Base-by-base conservation (phyloP, 2,329 filamentous ascomycete genomes). In the Fusarium sp. region DNA sequence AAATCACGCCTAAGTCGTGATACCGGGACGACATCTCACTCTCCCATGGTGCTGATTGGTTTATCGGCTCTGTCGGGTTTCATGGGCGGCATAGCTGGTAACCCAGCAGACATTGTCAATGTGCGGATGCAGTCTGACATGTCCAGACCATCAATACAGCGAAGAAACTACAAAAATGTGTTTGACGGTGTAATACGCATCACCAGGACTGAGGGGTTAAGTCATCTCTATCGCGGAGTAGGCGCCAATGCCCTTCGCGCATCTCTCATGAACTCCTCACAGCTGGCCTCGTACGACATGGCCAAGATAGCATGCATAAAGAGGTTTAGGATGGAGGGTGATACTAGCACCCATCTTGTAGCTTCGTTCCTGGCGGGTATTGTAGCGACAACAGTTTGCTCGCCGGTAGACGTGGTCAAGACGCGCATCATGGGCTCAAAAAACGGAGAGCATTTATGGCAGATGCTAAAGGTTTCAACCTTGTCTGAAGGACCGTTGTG, bases 281-380 rank as follows among this genome's bases (percentile, higher is more conserved):
- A 56, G 15, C 26, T 56, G 26, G 53, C 53, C 8, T 43, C 32
- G n/a, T 56, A 56, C 26, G 45, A 56, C 7, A 39, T 39, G n/a
- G 31, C 39, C 24, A 56, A 56, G 28, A 7, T 12, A 11, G 39
- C 22, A n/a, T 51, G 25, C 10, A 6, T 44, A 12, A 24, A n/a
- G 15, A 43, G 7, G 4, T 15, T 50, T 15, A 19, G 24, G 9
- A 26, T 50, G 32, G 7, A 10, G 3, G 53, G 45, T 32, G 32
- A 38, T 29, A 31, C 40, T 3, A 43, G 2, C 15, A 42, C 35
- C 1, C 47, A 57, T 40, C 28, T 57, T 26, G 28, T 42, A 7
- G 47, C 47, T 15, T 52, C 24, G 7, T 12, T 31, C 9, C 8
- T 11, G 2, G 41, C 35, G 6, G 35, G 53, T 26, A 8, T 53